These are phyloP conservation scores for Epichloe brachyelytri DNA, from an alignment of 2,329 filamentous ascomycete genomes.

Conservation along the genomic window DNA sequence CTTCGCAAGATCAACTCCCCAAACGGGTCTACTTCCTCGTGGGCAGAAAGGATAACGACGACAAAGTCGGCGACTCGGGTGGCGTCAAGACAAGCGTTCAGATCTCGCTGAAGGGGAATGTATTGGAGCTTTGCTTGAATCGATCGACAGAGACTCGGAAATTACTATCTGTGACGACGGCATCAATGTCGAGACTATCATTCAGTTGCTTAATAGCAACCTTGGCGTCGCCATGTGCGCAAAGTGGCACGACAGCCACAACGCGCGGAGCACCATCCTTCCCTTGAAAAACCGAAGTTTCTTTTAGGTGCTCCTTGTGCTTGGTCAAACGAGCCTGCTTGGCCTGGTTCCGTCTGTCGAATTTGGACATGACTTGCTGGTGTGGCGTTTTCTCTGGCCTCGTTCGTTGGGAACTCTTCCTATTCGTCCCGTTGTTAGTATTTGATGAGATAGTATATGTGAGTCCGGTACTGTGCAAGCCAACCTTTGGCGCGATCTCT, in stretches of 20 bases:
- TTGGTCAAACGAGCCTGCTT: slow-evolving; percentile 81
- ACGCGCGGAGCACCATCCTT: slow-evolving; percentile 77
- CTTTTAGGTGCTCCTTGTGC: slow-evolving; percentile 67
- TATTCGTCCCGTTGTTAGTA: slow-evolving; percentile 20
- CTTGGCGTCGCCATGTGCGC: slow-evolving; percentile 54
- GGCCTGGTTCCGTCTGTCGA: slow-evolving; percentile 88
- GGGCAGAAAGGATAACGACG: slow-evolving; percentile 68
- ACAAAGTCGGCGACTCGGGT: slow-evolving; percentile 86
- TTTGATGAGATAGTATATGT: background rate
- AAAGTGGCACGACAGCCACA: slow-evolving; percentile 78
- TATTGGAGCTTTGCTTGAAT: slow-evolving; percentile 91
- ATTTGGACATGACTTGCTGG: slow-evolving; percentile 94
- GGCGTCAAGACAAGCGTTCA: slow-evolving; percentile 70
- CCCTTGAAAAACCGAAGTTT: slow-evolving; percentile 72
- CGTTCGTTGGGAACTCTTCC: slow-evolving; percentile 68
- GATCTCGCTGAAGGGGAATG: slow-evolving; percentile 57
- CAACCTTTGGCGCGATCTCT: slow-evolving; percentile 77
- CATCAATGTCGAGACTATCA: slow-evolving; percentile 64
- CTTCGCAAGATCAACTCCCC: slow-evolving; percentile 77
- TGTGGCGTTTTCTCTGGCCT: slow-evolving; percentile 72
- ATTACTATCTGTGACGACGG: slow-evolving; percentile 45
- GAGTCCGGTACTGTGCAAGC: background rate
- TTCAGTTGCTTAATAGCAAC: slow-evolving; percentile 60
- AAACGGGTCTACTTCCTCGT: slow-evolving; percentile 69
- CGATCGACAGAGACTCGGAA: slow-evolving; percentile 64